These are phyloP conservation scores for Cytospora piceae DNA, from an alignment of 2,329 filamentous ascomycete species.

Conservation along the genomic window DNA sequence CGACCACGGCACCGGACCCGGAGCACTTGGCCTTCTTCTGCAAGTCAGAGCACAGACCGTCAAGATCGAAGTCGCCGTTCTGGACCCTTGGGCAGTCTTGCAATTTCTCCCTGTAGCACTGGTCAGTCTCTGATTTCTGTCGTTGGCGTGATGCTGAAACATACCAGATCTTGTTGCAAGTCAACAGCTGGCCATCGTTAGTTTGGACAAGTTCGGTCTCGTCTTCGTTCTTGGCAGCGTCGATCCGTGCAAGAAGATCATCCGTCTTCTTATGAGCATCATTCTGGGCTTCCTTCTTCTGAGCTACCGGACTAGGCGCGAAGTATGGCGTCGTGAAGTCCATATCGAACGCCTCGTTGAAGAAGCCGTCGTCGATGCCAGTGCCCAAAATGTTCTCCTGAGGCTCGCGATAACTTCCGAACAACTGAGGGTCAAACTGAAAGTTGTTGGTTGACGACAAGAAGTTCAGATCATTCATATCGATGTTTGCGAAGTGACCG, in stretches of 20 bases:
- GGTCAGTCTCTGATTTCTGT: slow-evolving; percentile 44
- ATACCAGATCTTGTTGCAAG: slow-evolving; percentile 92
- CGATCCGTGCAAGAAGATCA: slow-evolving; percentile 77
- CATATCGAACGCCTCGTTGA: slow-evolving; percentile 77
- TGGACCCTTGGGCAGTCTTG: slow-evolving; percentile 87
- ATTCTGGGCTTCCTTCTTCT: slow-evolving; percentile 53
- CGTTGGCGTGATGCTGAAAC: slow-evolving; percentile 39
- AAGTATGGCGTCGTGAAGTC: slow-evolving; percentile 86
- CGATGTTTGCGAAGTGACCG: slow-evolving; percentile 47
- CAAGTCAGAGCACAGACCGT: slow-evolving; percentile 88
- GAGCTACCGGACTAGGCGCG: slow-evolving; percentile 51
- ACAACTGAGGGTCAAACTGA: slow-evolving; percentile 88
- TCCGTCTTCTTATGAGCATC: slow-evolving; percentile 12
- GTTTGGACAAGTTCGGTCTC: slow-evolving; percentile 54
- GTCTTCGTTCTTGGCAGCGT: slow-evolving; percentile 73
- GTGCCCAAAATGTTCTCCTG: slow-evolving; percentile 77
- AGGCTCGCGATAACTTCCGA: slow-evolving; percentile 89
- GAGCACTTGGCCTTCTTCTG: slow-evolving; percentile 96
- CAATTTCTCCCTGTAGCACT: slow-evolving; percentile 75
- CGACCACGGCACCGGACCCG: slow-evolving; percentile 85
- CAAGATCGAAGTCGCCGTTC: slow-evolving; percentile 89
- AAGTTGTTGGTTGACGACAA: slow-evolving; percentile 79
- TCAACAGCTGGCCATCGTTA: slow-evolving; percentile 67
- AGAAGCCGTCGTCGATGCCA: slow-evolving; percentile 71
- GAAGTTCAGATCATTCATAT: slow-evolving; percentile 68